Evolutionary conservation across 768 basidiomycete genomes (phyloP).

Genomic region (Leccinum uliginosum): DNA sequence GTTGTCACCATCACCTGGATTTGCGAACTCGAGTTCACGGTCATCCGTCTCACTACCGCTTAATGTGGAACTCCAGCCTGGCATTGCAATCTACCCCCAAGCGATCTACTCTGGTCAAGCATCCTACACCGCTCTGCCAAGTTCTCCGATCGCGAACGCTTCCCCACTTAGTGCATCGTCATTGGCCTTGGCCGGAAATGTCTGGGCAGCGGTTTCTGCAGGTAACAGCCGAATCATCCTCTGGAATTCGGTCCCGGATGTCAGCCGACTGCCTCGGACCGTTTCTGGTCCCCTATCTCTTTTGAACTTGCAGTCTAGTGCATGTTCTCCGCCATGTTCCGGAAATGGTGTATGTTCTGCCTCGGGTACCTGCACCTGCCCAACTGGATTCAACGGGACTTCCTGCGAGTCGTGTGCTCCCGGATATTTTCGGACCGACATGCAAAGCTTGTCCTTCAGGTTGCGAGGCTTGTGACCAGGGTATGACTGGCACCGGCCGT

Average conservation of each 20-base stretch:
- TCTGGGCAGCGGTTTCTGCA: conserved; percentile 63
- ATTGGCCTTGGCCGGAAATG: conserved; percentile 60
- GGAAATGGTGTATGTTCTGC: conserved; percentile 68
- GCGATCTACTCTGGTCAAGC: conserved; percentile 63
- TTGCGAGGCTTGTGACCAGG: conserved; percentile 73
- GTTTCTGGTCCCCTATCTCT: conserved; percentile 50
- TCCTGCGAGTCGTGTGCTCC: conserved; percentile 74
- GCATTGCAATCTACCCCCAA: conserved; percentile 61
- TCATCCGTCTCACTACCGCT: conserved; percentile 58
- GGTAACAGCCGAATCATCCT: conserved; percentile 60
- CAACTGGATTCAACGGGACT: conserved; percentile 68
- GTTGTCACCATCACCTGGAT: conserved; percentile 58
- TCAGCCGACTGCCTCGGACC: conserved; percentile 58
- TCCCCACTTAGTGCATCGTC: conserved; percentile 54
- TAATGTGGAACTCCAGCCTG: conserved; percentile 60
- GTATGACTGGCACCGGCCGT: conserved; percentile 70
- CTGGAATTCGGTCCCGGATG: conserved; percentile 78
- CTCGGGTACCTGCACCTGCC: conserved; percentile 68
- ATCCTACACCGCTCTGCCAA: conserved; percentile 55
- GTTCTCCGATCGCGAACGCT: conserved; percentile 41
- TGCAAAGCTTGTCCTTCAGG: conserved; percentile 69
- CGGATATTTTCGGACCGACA: conserved; percentile 74
- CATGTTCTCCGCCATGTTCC: conserved; percentile 75
- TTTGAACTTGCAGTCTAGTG: conserved; percentile 66
- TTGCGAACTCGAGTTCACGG: conserved; percentile 48